Base-by-base conservation (phyloP, 2,329 filamentous ascomycete species). In the Parastagonospora nodorum region DNA sequence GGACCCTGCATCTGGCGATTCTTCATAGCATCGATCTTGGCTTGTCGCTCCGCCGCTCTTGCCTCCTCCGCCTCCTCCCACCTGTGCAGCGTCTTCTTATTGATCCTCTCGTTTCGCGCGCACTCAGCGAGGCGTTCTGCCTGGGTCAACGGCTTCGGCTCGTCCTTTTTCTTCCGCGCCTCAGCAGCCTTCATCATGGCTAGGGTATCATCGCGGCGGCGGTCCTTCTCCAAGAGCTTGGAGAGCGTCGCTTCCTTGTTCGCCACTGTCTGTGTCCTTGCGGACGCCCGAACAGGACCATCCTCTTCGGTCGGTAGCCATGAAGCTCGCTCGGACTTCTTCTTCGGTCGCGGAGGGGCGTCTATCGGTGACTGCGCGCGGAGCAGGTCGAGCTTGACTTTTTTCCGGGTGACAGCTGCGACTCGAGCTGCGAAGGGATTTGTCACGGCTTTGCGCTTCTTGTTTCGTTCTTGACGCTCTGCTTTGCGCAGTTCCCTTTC, bases 41-140 rank as follows among this genome's bases (percentile, higher is more conserved):
- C 88, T 57, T 86, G 84, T 54, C 93, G 84, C 67, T 96, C 89
- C 64, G 93, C 90, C 60, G 92, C 89, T 51, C 93, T 86, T 70
- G 88, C 86, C 75, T 91, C 92, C 76, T 99, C 94, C 6, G 91
- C 90, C 72, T 91, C 88, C 73, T 97, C 92, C 92, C 93, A 97
- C 48, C 90, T 83, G 68, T 93, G 97, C 67, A 96, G 77, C 73
- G 88, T 97, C 80, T 90, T 95, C 61, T 88, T 84, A 73, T 99
- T 97, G 64, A 87, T 82, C 73, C 88, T 88, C 74, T 97, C 94
- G 6, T 95, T 87, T 45, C 87, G 78, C 14, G 88, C 90, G 1
- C 92, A 92, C 74, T 96, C 90, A 27, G 85, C 87, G 27, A 97
- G 80, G 32, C 92, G 84, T 71, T 97, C 88, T 38, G 85, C 90